Evolutionary conservation across 1,284 basidiomycete genomes (phyloP), one percentile per base, ranked within the genome.

Genomic region (Volvariella volvacea): DNA sequence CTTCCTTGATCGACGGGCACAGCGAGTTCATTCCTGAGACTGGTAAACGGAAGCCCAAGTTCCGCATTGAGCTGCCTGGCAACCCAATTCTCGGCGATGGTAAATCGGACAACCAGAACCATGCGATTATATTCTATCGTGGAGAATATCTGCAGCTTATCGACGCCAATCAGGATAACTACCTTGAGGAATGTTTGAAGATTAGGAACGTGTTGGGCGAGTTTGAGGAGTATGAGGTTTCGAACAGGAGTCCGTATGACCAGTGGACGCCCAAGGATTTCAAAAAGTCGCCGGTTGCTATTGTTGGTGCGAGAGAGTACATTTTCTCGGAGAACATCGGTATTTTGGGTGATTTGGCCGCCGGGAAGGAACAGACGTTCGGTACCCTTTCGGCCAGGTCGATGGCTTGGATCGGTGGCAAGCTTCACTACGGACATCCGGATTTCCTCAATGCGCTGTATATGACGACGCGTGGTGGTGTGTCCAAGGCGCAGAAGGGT

Each of bases 251-350:
- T 60, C 96, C 96, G 9, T 99, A 99, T 64, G 92, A 92, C 8
- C 84, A 89, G 57, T 90, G 87, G 81, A 90, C 90, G 31, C 88
- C 90, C 66, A 87, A 91, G 65, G 91, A 96, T 62, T 96, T 96
- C 66, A 75, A 71, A 54, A 92, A 87, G 63, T 71, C 85, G 36
- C 95, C 95, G 21, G 94, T 99, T 46, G 96, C 96, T 34, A 99
- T 99, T 64, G 80, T 99, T 50, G 96, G 96, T 63, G 96, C 96
- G 20, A 85, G 96, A 64, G 96, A 99, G 72, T 99, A 99, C 71
- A 98, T 99, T 60, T 99, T 99, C 74, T 99, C 96, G 43, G 96
- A 99, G 73, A 99, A 99, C 69, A 99, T 99, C 58, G 96, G 96
- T 76, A 91, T 99, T 36, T 77, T 99, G 47, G 96, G 96, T 71